A percentile compares a stretch with the other conserved stretches of the same genome.
phyloP scores from a whole-genome alignment of 805 yeast species.

The Ogataea ganodermae region DNA sequence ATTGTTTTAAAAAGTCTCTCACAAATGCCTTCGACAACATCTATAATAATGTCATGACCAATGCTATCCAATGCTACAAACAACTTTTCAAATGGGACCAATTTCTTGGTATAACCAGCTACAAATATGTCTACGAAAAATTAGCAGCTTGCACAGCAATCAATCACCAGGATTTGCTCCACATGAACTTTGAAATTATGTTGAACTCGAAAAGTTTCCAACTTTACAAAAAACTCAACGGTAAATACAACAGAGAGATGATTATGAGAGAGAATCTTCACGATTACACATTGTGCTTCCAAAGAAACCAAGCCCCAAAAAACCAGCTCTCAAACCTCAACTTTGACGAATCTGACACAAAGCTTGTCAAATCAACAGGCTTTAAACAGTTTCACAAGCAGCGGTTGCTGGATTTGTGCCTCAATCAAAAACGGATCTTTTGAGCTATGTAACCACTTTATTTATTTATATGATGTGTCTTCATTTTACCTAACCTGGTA shows the following conservation, averaged over 20 bases:
- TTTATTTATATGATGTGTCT: not conserved
- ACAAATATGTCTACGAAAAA: slow-evolving; percentile 10
- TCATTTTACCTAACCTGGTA: slow-evolving; percentile 1
- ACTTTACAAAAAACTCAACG: slow-evolving; percentile 18
- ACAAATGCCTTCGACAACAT: slow-evolving; percentile 6
- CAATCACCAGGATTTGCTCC: slow-evolving; percentile 11
- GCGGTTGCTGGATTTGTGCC: slow-evolving; percentile 25
- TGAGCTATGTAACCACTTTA: not conserved
- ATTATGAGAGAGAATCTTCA: slow-evolving; percentile 9
- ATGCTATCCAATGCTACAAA: slow-evolving; percentile 6
- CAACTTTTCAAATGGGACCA: slow-evolving; percentile 18
- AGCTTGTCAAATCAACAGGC: slow-evolving; percentile 21
- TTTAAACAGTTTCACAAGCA: slow-evolving; percentile 26
- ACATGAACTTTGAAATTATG: slow-evolving; percentile 18
- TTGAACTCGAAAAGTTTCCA: slow-evolving; percentile 20
- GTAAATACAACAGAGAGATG: slow-evolving; percentile 13
- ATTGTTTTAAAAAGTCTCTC: slow-evolving; percentile 21
- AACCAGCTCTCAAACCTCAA: no score
- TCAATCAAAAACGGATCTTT: slow-evolving; percentile 27
- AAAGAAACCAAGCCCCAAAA: slow-evolving; percentile 6
- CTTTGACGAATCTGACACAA: slow-evolving; percentile 12
- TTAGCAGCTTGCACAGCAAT: not conserved
- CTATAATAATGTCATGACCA: slow-evolving; percentile 1
- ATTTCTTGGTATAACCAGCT: slow-evolving; percentile 14
- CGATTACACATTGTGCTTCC: slow-evolving; percentile 13